Base-by-base conservation (phyloP, 208 protist species). In the Leishmania lainsoni region DNA sequence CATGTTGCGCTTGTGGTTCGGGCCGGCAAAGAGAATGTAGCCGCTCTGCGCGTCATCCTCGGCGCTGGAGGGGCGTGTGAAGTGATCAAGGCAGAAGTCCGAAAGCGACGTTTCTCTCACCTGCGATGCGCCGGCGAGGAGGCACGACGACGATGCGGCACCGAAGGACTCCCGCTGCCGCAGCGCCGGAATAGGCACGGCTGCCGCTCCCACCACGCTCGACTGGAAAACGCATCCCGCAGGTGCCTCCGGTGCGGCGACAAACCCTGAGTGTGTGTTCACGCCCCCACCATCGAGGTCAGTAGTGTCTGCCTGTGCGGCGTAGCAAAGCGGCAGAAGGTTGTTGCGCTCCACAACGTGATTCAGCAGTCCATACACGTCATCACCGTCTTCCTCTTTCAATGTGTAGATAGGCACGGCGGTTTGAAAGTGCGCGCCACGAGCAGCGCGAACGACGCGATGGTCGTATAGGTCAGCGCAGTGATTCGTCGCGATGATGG, bases 391-490 rank as follows among this genome's bases (percentile, higher is more conserved):
- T 78, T 97, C 95, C 42, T 97, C 93, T 20, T 84, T 85, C 22
- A 98, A 80, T 0, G 87, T 92, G 80, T 97, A 97, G 73, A 98
- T 95, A 5, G 93, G 93, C 5, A 96, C 93, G 29, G 86, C 80
- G 0, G 81, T 83, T 68, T 97, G 93, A 87, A 98, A 98, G 86
- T 98, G 95, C 0, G 90, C 95, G 2, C 93, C 95, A 45, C 95
- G 88, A 16, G 93, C 93, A 20, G 95, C 93, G 20, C 93, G 92
- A 29, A 98, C 75, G 51, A 96, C 93, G 39, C 95, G 92, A 82
- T 97, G 88, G 79, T 98, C 95, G 83, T 97, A 98, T 71, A 97
- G 75, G 83, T 98, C 95, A 3, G 91, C 92, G 75, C 93, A 98
- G 89, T 98, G 92, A 73, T 97, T 97, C 0, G 90, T 95, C 22